Evolutionary conservation across 257 asterid species (phyloP).

Genomic region (Solanum lycopersicoides): DNA sequence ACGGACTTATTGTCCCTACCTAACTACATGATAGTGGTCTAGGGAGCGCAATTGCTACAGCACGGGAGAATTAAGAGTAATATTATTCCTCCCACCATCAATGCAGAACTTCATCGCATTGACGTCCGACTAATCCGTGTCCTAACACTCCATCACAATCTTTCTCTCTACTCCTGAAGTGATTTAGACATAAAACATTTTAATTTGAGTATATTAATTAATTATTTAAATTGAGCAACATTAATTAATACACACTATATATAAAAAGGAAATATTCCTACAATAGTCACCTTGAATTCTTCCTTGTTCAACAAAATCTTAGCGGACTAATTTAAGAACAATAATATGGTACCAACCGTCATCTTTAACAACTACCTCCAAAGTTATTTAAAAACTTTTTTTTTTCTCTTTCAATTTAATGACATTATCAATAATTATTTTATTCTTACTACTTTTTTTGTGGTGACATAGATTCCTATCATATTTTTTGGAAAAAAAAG

Average conservation of each 20-base stretch:
- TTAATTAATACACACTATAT: not conserved
- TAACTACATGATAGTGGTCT: too few species aligned
- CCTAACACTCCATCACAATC: not conserved
- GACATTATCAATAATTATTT: not conserved
- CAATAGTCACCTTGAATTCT: not conserved
- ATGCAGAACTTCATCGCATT: not conserved
- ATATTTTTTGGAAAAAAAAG: too few species aligned
- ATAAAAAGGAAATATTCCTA: not conserved
- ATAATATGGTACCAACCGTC: not conserved
- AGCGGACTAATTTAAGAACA: not conserved
- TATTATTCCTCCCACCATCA: not conserved
- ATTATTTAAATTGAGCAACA: not conserved
- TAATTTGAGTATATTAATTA: not conserved
- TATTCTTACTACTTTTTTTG: too few species aligned
- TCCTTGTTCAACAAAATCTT: not conserved
- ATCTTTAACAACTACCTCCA: not conserved
- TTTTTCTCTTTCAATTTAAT: not conserved
- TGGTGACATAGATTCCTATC: not conserved
- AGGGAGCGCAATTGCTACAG: too few species aligned
- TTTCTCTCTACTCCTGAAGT: not conserved
- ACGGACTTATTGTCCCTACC: too few species aligned
- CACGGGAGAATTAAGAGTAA: too few species aligned
- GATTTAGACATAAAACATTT: not conserved
- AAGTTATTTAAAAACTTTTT: not conserved
- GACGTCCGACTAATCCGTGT: accelerated